Conservation (phyloP, 2,329 filamentous ascomycete species). For the Colletotrichum melonis region DNA sequence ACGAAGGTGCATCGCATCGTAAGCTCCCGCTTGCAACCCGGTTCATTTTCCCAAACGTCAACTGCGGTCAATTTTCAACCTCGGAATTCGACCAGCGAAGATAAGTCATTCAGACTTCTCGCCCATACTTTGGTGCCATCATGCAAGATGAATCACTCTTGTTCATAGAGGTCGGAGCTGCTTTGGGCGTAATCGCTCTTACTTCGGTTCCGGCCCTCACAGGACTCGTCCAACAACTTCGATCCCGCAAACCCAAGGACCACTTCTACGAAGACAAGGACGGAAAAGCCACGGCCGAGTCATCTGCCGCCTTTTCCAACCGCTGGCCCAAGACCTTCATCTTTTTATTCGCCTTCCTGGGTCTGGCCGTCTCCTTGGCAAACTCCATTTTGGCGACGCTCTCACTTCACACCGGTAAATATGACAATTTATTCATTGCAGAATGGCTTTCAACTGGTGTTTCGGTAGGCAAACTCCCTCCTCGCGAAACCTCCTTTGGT, state of each 20-base stretch:
- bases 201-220: constrained; percentile 51
- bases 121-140: not conserved
- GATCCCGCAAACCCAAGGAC: constrained; percentile 48
- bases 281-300: constrained; percentile 74
- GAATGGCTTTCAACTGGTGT: constrained; percentile 70
- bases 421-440: constrained; percentile 57
- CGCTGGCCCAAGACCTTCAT: constrained; percentile 66
- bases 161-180: constrained; percentile 38
- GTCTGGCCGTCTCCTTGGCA: constrained; percentile 66
- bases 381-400: constrained; percentile 65
- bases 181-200: constrained; percentile 48
- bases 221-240: constrained; percentile 48
- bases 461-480: constrained; percentile 69
- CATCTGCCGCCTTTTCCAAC: constrained; percentile 71
- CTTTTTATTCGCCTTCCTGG: constrained; percentile 63
- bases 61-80: not conserved
- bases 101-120: not conserved
- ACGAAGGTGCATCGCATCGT: not conserved
- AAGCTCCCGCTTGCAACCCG: not conserved
- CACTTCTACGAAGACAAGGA: constrained; percentile 76
- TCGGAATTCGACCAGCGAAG: not conserved
- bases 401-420: constrained; percentile 19
- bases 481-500: not conserved
- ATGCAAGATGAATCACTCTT: constrained; percentile 33
- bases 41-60: not conserved